Evolutionary conservation across 2,329 filamentous ascomycete genomes (phyloP), one percentile per base, ranked within the genome.

Genomic region (Knoxdaviesia capensis): DNA sequence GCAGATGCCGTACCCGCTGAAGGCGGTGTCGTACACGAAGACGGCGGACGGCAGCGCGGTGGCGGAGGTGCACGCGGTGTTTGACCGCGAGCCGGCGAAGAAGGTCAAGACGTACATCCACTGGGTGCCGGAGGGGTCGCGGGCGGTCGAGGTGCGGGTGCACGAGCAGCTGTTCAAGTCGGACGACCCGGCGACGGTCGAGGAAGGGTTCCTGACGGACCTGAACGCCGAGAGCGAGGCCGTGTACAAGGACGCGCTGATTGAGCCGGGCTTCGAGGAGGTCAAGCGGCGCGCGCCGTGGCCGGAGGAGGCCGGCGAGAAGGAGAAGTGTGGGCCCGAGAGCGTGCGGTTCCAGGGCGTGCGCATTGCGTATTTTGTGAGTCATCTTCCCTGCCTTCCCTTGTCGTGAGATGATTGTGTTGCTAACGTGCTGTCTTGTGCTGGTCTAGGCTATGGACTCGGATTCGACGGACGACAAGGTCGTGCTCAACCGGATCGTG

Each of bases 401-500:
- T 36, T 11, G 4, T 5, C 9, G 36, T 29, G 8, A 6, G 3
- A 5, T 31, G 1, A 28, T 0, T 30, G 0, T 37, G 6, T 36
- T 10, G 5, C 20, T 31, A 6, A 30, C 5, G 31, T 33, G 7
- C 11, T 4, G 11, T 40, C 28, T 34, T 41, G 32, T 36, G 33
- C 8, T 6, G 31, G 3, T 11, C 5, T 11, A 69, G 76, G 76
- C 64, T 47, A 66, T 92, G 57, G 87, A 94, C 56, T 73, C 70
- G 40, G 85, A 93, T 52, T 82, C 76, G 45, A 80, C 74, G 0
- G 72, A 74, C 32, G 81, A 84, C n/a, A 83, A 79, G 57, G 66
- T 93, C 48, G 73, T 96, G 39, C 62, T 96, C 31, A 96, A 96
- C 62, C 72, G 85, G 41, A 94, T 96, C 53, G 87, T 96, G 28